Evolutionary conservation across 1,284 basidiomycete species (phyloP), one percentile per base, ranked within the genome.

Genomic region (Cystobasidium slooffiae): DNA sequence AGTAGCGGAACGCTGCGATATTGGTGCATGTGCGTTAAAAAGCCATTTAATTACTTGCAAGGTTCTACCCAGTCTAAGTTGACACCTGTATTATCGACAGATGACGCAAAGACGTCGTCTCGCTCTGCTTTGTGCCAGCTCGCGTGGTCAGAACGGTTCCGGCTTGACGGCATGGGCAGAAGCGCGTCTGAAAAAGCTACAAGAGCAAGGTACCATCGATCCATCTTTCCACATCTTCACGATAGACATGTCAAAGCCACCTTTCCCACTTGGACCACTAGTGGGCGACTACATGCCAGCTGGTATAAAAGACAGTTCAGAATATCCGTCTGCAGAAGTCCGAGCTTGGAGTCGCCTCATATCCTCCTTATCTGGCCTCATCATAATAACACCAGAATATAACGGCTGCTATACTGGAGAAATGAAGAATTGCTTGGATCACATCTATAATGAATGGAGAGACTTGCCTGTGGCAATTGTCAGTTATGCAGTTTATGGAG

Each of bases 381-480:
- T 81, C 20, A 75, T 81, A 63, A 18, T 80, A 52, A 59, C 77
- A 16, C 79, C 80, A 53, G 78, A 81, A 73, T 80, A 81, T 75
- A 81, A 80, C 68, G 77, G 77, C 74, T 75, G 76, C 3, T 68
- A 70, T 55, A 77, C 77, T 8, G 79, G 76, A 3, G 47, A 59
- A 8, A 75, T 81, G 59, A 81, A 81, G 68, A 80, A 80, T 49
- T 75, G 77, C 12, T 31, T 81, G 24, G 80, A 81, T 63, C 78
- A 80, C 43, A 65, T 81, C 8, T 80, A 65, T 70, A n/a, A 74
- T 47, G 80, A 81, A 76, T 81, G 79, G 79, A 67, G 52, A 7
- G 75, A 66, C 10, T 73, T 77, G 56, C 79, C 78, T 8, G 68
- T 75, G 7, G 75, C 31, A 0, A 31, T 81, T 16, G 64, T 79